These are phyloP conservation scores for Talaromyces sp. DNA, from an alignment of 2,329 filamentous ascomycete species.

Conservation along the genomic window DNA sequence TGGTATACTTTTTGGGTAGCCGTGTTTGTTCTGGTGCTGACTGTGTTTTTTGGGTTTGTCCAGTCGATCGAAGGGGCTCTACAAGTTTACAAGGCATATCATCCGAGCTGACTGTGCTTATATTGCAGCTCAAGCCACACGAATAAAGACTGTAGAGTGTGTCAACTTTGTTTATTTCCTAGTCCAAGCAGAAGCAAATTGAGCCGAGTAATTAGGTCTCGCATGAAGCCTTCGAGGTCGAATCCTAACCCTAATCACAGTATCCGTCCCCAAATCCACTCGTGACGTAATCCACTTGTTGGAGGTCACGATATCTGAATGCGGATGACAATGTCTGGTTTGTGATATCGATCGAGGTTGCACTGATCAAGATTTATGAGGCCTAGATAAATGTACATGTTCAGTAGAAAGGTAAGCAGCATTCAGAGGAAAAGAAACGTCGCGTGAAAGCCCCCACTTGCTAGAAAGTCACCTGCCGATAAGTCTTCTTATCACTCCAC, in stretches of 20 bases:
- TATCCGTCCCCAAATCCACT: background rate
- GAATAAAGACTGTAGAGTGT: too few relatives aligned
- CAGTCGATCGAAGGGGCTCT: background rate
- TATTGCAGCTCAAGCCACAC: background rate
- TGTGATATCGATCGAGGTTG: background rate
- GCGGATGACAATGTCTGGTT: background rate
- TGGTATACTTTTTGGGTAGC: background rate
- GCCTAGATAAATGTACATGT: background rate
- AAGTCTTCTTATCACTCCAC: slow-evolving; percentile 9
- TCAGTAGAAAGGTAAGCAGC: too few relatives aligned
- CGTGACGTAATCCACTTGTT: background rate
- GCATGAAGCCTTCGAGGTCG: too few relatives aligned
- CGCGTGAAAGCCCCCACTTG: background rate
- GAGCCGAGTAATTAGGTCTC: too few relatives aligned
- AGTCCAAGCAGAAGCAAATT: too few relatives aligned
- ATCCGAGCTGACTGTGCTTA: background rate
- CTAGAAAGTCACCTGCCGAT: slow-evolving; percentile 4
- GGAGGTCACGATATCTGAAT: background rate
- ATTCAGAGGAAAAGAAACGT: background rate
- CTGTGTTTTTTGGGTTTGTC: background rate
- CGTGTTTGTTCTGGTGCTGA: background rate
- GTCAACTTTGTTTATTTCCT: background rate
- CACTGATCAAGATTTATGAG: background rate
- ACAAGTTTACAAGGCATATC: background rate
- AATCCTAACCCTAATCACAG: background rate